Base-by-base conservation (phyloP, 495 filamentous ascomycete genomes). In the Delitschia confertaspora region DNA sequence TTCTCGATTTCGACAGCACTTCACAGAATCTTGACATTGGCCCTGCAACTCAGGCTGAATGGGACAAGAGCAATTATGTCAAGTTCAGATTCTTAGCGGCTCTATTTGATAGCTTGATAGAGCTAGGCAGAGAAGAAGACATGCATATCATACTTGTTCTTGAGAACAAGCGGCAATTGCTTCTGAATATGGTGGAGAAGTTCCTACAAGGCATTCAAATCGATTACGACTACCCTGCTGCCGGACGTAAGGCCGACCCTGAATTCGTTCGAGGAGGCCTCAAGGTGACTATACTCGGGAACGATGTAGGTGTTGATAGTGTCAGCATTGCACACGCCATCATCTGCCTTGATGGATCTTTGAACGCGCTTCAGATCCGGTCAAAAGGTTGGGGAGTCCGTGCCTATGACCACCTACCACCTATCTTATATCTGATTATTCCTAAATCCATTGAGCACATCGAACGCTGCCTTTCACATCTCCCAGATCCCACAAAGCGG, bases 41-140 rank as follows among this genome's bases (percentile, higher is more conserved):
- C 5, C 14, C 31, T 3, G 23, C 23, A 10, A 31, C 27, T 9
- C 46, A 50, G 26, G 27, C 33, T 5, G 24, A 29, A 17, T 55
- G 46, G 46, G 40, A 29, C 32, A 22, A 20, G 3, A 23, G 47
- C 6, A 46, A 29, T 21, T 37, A 33, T 29, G 35, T 43, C 16
- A 55, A 55, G 18, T 55, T 55, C 38, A 27, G 38, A 18, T 55
- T 55, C 30, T 32, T 55, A 4, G 36, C 31, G 5, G 10, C 14
- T 6, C 36, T 55, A 3, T 30, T 55, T 16, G 22, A 45, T 10
- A 4, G 14, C 3, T 32, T 55, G 8, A 21, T 23, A 13, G 32
- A 55, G 2, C 17, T 14, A 10, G 25, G 47, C 11, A 21, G 27
- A 13, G 32, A 55, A 2, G n/a, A 20, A 10, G 25, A 50, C 11